A percentile compares a stretch with the other conserved stretches of the same genome.
Conservation (phyloP, 352 stramenopile species). For the Globisporangium ultimum region DNA sequence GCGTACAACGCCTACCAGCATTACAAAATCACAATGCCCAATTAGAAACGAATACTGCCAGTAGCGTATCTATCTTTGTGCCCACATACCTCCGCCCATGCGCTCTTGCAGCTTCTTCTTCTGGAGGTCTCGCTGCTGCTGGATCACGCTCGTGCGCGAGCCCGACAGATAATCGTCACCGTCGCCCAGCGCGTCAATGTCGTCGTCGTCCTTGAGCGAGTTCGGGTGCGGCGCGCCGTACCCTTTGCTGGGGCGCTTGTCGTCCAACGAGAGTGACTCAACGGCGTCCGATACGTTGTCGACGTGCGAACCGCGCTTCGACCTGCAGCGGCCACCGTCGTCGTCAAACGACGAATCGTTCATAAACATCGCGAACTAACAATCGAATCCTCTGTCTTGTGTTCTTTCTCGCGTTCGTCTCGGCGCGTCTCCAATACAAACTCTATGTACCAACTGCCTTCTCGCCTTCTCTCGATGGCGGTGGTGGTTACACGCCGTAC, state of each 20-base stretch:
- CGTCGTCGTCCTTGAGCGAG: slow-evolving; percentile 75
- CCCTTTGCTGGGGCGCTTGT: slow-evolving; percentile 27
- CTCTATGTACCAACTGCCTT: not conserved
- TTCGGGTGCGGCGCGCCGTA: slow-evolving; percentile 56
- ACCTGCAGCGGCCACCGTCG: slow-evolving; percentile 23
- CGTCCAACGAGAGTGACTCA: slow-evolving; percentile 58
- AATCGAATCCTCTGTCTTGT: no score
- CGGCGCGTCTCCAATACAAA: not conserved
- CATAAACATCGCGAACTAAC: slow-evolving; percentile 68
- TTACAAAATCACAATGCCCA: not conserved
- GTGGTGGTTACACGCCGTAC: not conserved
- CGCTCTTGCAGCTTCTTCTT: slow-evolving; percentile 87
- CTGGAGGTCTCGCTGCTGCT: slow-evolving; percentile 82
- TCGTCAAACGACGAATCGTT: slow-evolving; percentile 77
- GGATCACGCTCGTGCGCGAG: slow-evolving; percentile 72
- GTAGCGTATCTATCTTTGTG: no score
- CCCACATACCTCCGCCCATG: slow-evolving; percentile 60
- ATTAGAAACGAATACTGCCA: not conserved
- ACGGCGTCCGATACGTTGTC: slow-evolving; percentile 56
- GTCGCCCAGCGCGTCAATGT: slow-evolving; percentile 53
- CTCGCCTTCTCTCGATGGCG: not conserved
- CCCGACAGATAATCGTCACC: slow-evolving; percentile 56
- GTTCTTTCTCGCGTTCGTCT: not conserved
- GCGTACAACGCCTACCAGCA: slow-evolving; percentile 57
- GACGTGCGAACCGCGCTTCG: slow-evolving; percentile 17